Evolutionary conservation across 106 monocot genomes (phyloP).

Genomic region (Phalaenopsis equestris): DNA sequence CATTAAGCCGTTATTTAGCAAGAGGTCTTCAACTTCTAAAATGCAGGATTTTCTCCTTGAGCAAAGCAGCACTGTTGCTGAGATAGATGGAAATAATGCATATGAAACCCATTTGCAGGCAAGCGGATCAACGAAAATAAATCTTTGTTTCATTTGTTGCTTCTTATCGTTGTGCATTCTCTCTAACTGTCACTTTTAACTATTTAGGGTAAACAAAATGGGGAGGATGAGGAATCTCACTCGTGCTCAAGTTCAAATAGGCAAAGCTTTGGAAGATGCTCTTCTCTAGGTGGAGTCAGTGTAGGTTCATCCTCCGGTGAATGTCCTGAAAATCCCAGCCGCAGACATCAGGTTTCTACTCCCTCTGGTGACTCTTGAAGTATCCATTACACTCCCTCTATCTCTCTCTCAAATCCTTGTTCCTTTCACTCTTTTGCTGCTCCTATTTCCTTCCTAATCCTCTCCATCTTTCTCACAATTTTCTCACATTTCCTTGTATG

Average conservation of each 20-base stretch:
- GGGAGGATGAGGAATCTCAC: slow-evolving; percentile 55
- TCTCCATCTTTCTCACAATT: background rate
- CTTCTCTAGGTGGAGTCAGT: slow-evolving; percentile 68
- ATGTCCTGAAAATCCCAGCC: slow-evolving; percentile 23
- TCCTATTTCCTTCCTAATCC: too few relatives aligned
- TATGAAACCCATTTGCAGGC: slow-evolving; percentile 41
- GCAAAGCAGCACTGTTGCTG: slow-evolving; percentile 31
- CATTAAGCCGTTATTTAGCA: background rate
- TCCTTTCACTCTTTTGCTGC: background rate
- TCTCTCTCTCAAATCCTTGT: background rate
- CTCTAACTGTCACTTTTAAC: background rate
- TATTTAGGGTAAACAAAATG: slow-evolving; percentile 46
- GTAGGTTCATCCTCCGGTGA: slow-evolving; percentile 63
- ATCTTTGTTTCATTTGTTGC: slow-evolving; percentile 1
- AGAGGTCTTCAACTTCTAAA: background rate
- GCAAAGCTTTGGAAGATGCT: slow-evolving; percentile 96
- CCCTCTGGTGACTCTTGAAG: too few relatives aligned
- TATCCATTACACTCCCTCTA: background rate
- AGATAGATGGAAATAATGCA: slow-evolving; percentile 25
- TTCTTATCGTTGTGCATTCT: background rate
- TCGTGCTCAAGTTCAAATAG: slow-evolving; percentile 77
- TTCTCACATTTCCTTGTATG: too few relatives aligned
- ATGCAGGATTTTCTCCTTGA: slow-evolving; percentile 54
- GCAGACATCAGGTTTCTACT: slow-evolving; percentile 41
- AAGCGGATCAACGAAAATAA: background rate